Evolutionary conservation across 2,329 filamentous ascomycete species (phyloP), one percentile per base, ranked within the genome.

Genomic region (Xylaria sp.): DNA sequence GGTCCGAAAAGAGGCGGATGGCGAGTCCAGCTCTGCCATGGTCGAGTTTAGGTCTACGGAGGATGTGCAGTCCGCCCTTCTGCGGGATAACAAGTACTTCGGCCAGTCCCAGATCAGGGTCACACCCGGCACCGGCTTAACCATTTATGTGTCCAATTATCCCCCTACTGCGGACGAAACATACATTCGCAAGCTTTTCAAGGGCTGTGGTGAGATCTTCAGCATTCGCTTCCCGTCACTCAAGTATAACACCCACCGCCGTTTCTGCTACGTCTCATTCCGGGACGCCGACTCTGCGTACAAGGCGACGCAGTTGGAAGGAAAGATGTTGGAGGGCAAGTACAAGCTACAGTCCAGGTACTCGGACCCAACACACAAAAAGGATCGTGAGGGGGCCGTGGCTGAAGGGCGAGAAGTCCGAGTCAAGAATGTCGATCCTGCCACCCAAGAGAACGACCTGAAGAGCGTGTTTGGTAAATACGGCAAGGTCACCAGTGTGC

Each of bases 181-280:
- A 2, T 90, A 84, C 64, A 81, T 94, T 19, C 83, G 83, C 39
- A 72, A 83, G 34, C 73, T 93, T 2, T 93, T 93, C 72, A 79
- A 81, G 56, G 78, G 84, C 53, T 93, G 87, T 66, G 94, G 94
- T 40, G 85, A 93, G 40, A 87, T 99, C 50, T 79, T 96, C 50
- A 90, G 88, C 65, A 82, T 97, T 48, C 88, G 94, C 19, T 94
- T 94, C 74, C 94, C 94, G 1, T 96, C 91, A 52, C 82, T 99
- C 47, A 95, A 95, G 70, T 92, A 83, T 71, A 93, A 97, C 66
- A 87, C 88, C 1, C 87, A 90, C 63, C 90, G 94, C 26, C 88
- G 94, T 20, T 99, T 99, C 75, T 97, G 92, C 76, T 99, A 99
- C 71, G 81, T 97, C 6, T 91, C 95, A n/a, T 97, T 97, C 69